Base-by-base conservation (phyloP, 805 yeast species). In the Blastobotrys peoriensis region DNA sequence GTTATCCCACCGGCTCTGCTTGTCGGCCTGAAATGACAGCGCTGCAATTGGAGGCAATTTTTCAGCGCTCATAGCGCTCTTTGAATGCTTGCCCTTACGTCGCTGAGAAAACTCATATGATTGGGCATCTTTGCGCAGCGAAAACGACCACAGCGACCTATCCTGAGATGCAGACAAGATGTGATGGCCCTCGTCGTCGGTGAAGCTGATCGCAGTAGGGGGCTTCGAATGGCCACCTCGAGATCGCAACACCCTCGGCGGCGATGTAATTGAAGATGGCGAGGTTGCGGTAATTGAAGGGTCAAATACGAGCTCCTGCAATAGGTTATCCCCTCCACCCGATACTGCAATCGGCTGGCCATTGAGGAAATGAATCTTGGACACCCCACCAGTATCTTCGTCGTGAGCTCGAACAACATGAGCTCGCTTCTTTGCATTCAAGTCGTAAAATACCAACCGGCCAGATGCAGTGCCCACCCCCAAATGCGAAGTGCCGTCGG, bases 181-280 rank as follows among this genome's bases (percentile, higher is more conserved):
- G 63, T 79, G 86, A 64, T 94, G 98, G 2, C 95, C 79, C 38
- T 79, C 79, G 40, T 78, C 79, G 54, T 84, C 83, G 3, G 94
- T 86, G 64, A 93, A 93, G 19, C 70, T 68, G 34, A 93, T 78
- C 3, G 77, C 60, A 0, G 83, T 72, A 2, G 98, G 94, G 2
- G 98, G 95, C 23, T 85, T 83, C 3, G 95, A 79, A 62, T 93
- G 98, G n/a, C 99, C 99, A 56, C 97, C 98, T 60, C 98, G 77
- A 1, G 95, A 84, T 62, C 98, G 78, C 56, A 94, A 70, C 48
- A 81, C 79, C 59, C 98, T 81, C 36, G 98, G 98, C 1, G 96
- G 95, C 9, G 88, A 78, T 3, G 85, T 81, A 25, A 86, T 78
- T 1, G 81, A 69, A 0, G 76, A 56, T 15, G 13, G 30, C 34